These are phyloP conservation scores for Apostasia shenzhenica DNA, from an alignment of 106 monocot species.

Conservation along the genomic window DNA sequence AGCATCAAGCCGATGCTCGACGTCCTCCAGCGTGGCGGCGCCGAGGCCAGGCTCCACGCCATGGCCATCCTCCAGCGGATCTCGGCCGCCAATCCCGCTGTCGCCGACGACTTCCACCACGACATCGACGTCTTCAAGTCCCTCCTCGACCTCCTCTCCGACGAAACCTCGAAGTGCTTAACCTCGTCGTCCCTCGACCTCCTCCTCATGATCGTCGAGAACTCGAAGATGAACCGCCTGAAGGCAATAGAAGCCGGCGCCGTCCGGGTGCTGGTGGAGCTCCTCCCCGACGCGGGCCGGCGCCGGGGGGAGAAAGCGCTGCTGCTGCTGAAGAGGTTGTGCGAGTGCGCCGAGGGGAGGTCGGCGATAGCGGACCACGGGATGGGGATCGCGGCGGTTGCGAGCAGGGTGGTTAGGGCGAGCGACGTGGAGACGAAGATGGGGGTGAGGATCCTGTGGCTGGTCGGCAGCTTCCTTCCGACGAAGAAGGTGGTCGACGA, in stretches of 20 bases:
- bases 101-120: conserved; percentile 13
- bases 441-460: conserved; percentile 68
- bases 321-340: conserved; percentile 48
- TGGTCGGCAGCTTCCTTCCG: conserved; percentile 31
- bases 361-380: conserved; percentile 54
- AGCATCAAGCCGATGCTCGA: conserved; percentile 38
- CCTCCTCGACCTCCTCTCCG: conserved; percentile 70
- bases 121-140: conserved; percentile 38
- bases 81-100: conserved; percentile 4
- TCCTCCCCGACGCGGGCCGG: conserved; percentile 44
- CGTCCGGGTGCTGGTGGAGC: conserved; percentile 48
- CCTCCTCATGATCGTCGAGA: conserved; percentile 24
- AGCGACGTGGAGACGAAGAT: conserved; percentile 60
- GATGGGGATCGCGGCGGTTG: conserved; percentile 42
- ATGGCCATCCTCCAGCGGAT: conserved; percentile 44
- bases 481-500: conserved; percentile 56
- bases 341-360: conserved; percentile 73
- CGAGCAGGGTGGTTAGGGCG: conserved; percentile 59
- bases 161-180: conserved; percentile 40
- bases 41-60: conserved; percentile 48
- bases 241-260: conserved; percentile 68
- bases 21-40: conserved; percentile 62
- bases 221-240: conserved; percentile 30
- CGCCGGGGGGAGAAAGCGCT: conserved; percentile 51
- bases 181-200: conserved; percentile 53